Percentiles rank a stretch among this genome's conserved stretches.
phyloP scores from a whole-genome alignment of 306 rosid species.

The Cucumis cinereus region DNA sequence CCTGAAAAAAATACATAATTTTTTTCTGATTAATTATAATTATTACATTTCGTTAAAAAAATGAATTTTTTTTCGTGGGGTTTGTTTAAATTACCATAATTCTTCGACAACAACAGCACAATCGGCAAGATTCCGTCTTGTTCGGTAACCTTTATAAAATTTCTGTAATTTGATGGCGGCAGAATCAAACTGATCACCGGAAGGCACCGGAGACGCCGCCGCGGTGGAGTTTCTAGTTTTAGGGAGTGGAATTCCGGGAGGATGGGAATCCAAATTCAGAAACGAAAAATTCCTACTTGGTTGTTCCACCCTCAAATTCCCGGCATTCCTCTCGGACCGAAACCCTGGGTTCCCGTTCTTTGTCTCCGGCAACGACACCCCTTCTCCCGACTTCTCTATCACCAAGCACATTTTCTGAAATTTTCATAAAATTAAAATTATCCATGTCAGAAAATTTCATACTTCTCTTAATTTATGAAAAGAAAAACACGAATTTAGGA shows the following conservation, averaged over 20 bases:
- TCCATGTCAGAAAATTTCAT: too few relatives aligned
- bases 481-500: neutral
- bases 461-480: neutral
- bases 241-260: neutral
- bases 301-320: neutral
- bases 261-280: neutral
- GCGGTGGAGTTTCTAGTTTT: neutral
- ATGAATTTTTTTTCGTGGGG: neutral
- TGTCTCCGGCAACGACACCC: neutral
- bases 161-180: slow-evolving; percentile 70
- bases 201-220: neutral
- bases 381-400: neutral
- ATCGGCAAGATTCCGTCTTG: slow-evolving; percentile 64
- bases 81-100: slow-evolving; percentile 43
- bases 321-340: neutral
- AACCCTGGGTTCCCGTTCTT: neutral
- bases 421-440: neutral
- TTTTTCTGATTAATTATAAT: too few relatives aligned
- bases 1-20: slow-evolving; percentile 17
- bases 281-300: neutral
- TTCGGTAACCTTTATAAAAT: slow-evolving; percentile 58
- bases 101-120: slow-evolving; percentile 79
- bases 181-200: slow-evolving; percentile 14
- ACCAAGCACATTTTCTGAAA: neutral
- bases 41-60: neutral